Base-by-base conservation (phyloP, 2,329 filamentous ascomycete species). In the Monilinia vaccinii-corymbosi region DNA sequence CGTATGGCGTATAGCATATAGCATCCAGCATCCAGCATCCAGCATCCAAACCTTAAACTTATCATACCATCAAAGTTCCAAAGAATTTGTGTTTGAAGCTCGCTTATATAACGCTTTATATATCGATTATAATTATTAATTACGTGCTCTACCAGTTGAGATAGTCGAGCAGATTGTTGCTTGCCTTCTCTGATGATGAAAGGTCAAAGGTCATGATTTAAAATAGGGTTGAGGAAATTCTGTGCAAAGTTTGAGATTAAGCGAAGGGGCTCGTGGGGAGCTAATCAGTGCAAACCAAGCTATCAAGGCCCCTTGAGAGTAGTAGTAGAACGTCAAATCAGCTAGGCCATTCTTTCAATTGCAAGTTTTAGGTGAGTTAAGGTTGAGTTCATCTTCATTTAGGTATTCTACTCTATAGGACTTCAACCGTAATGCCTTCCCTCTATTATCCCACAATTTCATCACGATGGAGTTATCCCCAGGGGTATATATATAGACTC, bases 141-240 rank as follows among this genome's bases (percentile, higher is more conserved):
- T 67, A 66, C 66, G 69, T 65, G 68, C 68, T 69, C 68, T 69
- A 69, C 68, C 68, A 66, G 67, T 68, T 68, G 66, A 69, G 67
- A 66, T 69, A 67, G 60, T 65, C 65, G 62, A 63, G 65, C 62
- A 46, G 44, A 45, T 48, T 59, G 7, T 14, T 51, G 14, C 14
- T 38, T n/a, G n/a, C 3, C n/a, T 38, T 28, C n/a, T n/a, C n/a
- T 51, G 13, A n/a, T n/a, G 25, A 8, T 40, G 34, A 3, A 0
- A 1, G 1, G 0, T n/a, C n/a, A n/a, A n/a, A n/a, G n/a, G n/a
- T n/a, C n/a, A n/a, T n/a, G n/a, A n/a, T n/a, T n/a, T 28, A 18
- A 18, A 4, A 6, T 25, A 8, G 25, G 25, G 7, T 16, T 21
- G 23, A 7, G 36, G 31, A 53, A 53, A 42, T 31, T 53, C 50